Percentiles rank a stretch among this genome's conserved stretches.
These are phyloP conservation scores for Plasmodium yoelii DNA, from an alignment of 169 alveolate species.

Conservation along the genomic window DNA sequence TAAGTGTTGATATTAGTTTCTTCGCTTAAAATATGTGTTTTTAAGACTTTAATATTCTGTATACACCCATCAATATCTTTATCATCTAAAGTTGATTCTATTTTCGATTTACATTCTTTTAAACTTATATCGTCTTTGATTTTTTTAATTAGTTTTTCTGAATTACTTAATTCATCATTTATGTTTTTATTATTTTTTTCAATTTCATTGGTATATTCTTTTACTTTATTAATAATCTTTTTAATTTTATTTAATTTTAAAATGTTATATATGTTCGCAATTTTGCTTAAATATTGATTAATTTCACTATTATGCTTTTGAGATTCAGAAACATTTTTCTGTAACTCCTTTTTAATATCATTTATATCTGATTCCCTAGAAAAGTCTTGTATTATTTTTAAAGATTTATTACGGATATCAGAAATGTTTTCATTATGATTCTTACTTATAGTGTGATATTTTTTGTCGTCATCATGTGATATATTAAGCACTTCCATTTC, in stretches of 20 bases:
- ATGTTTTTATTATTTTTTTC: neutral
- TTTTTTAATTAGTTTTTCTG: neutral
- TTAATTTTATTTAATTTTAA: neutral
- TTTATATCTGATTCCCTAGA: neutral
- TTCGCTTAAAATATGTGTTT: neutral
- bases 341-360: neutral
- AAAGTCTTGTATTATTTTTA: neutral
- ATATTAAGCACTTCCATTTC: too few relatives aligned
- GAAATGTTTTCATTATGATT: neutral
- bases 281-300: neutral
- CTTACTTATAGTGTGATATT: neutral
- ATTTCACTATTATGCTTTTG: neutral
- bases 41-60: neutral
- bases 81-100: neutral
- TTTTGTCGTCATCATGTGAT: too few relatives aligned
- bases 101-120: conserved; percentile 2
- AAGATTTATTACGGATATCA: neutral
- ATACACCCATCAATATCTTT: neutral
- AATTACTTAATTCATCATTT: neutral
- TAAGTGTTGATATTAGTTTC: neutral
- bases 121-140: neutral
- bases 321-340: neutral
- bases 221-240: neutral
- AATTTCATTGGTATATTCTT: neutral
- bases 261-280: neutral